Base-by-base conservation (phyloP, 345 rosid genomes). In the Pistacia vera region DNA sequence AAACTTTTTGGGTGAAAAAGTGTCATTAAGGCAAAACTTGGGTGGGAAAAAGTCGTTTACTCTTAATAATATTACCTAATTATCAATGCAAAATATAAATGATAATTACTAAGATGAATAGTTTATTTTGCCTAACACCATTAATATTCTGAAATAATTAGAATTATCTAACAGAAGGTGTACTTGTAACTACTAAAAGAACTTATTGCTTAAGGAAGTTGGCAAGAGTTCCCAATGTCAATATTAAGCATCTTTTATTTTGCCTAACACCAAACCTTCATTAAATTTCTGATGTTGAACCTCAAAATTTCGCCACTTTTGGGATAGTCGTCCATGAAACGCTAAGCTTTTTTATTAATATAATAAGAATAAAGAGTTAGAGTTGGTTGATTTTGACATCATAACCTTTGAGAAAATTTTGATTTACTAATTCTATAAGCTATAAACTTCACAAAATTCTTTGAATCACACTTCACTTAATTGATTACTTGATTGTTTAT, bases 301-400 rank as follows among this genome's bases (percentile, higher is more conserved):
- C 38, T 10, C 11, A 2, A 54, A 2, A 33, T 55, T 69, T 69
- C n/a, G 63, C 51, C 62, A 33, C 33, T 35, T n/a, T 70, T 55
- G 11, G 1, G 9, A 17, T 70, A 17, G 57, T 54, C 57, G 2
- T 70, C 3, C 73, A 33, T 18, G 63, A 55, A 30, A 33, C 41
- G 22, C 20, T 16, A 66, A 66, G 54, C 11, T 56, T 74, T 75
- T 62, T 54, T 14, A 11, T 28, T 28, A 28, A 28, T 28, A 28
- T 28, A 28, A 8, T 49, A 54, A 17, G 57, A 22, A 68, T 22
- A 8, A 11, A 3, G 57, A 54, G 8, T 41, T 5, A 9, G 33
- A 7, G 18, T 60, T 64, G 28, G 60, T 38, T 75, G 82, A 70
- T 63, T 54, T 70, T 79, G 79, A 79, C 59, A 65, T 64, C 46